Percentiles rank a stretch among this genome's conserved stretches.
phyloP scores from a whole-genome alignment of 768 basidiomycete species.

The Kondoa subrosea region DNA sequence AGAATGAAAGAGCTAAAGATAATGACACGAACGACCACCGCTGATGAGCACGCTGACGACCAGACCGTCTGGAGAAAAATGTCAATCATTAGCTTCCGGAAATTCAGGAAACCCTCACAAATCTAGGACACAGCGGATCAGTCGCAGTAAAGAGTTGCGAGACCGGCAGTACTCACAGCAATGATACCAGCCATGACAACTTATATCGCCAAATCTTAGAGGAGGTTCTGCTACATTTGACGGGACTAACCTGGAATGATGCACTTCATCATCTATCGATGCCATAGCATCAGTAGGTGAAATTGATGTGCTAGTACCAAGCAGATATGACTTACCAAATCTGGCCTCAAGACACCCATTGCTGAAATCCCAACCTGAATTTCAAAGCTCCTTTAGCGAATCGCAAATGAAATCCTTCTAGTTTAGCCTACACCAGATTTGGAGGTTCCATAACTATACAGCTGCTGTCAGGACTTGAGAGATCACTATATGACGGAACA shows the following conservation, averaged over 20 bases:
- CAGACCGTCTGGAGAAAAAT: conserved; percentile 60
- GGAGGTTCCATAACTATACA: conserved; percentile 80
- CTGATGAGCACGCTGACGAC: conserved; percentile 98
- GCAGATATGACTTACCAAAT: conserved; percentile 33
- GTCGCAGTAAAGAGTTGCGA: too few species aligned
- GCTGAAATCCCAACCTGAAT: conserved; percentile 62
- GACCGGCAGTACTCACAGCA: conserved; percentile 51
- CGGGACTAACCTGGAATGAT: conserved; percentile 45
- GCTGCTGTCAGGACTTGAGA: background rate
- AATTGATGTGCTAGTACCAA: conserved; percentile 6
- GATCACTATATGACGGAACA: background rate
- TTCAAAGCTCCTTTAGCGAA: background rate
- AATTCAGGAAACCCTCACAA: background rate
- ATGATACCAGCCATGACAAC: conserved; percentile 99
- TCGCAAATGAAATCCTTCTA: conserved; percentile 13
- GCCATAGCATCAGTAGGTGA: background rate
- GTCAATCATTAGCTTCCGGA: conserved; percentile 6
- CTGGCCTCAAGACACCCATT: conserved; percentile 92
- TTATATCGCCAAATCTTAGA: background rate
- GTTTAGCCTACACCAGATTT: conserved; percentile 63
- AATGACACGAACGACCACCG: conserved; percentile 49
- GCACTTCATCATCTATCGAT: conserved; percentile 70
- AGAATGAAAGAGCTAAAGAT: background rate
- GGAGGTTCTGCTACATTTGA: background rate
- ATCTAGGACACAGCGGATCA: too few species aligned